These are phyloP conservation scores for Leccinum broughii DNA, from an alignment of 768 basidiomycete species.

Conservation along the genomic window DNA sequence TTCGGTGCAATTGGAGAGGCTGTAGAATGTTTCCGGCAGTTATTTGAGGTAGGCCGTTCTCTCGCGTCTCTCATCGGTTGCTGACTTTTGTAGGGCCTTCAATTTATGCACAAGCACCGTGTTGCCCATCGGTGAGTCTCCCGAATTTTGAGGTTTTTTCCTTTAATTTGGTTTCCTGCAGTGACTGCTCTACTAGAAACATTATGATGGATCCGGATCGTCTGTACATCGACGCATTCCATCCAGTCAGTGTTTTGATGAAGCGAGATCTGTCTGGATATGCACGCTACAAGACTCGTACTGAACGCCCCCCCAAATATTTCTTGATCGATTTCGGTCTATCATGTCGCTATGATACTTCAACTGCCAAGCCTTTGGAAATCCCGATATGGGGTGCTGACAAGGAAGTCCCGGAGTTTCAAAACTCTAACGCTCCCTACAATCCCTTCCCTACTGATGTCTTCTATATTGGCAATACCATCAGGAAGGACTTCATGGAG, in stretches of 20 bases:
- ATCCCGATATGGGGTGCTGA: not conserved
- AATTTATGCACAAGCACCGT: not conserved
- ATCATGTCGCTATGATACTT: not conserved
- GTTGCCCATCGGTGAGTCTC: not conserved
- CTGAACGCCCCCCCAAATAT: not conserved
- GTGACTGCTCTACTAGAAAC: not conserved
- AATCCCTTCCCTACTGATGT: too few species aligned
- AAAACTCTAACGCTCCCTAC: too few species aligned
- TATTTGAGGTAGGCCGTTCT: not conserved
- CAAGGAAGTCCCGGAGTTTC: not conserved
- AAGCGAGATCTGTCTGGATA: not conserved
- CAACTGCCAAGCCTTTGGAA: not conserved
- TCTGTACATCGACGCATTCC: not conserved
- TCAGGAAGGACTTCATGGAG: too few species aligned
- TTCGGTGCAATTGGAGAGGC: not conserved
- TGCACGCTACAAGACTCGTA: not conserved
- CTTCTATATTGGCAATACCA: too few species aligned
- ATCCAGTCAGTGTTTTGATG: not conserved
- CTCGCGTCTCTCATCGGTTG: not conserved
- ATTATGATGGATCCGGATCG: not conserved
- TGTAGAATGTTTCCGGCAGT: not conserved
- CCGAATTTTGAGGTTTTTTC: too few species aligned
- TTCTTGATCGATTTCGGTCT: not conserved
- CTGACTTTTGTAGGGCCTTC: not conserved
- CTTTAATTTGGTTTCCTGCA: not conserved